Evolutionary conservation across 2,329 filamentous ascomycete genomes (phyloP).

Genomic region (Rhytidhysteron rufulum): DNA sequence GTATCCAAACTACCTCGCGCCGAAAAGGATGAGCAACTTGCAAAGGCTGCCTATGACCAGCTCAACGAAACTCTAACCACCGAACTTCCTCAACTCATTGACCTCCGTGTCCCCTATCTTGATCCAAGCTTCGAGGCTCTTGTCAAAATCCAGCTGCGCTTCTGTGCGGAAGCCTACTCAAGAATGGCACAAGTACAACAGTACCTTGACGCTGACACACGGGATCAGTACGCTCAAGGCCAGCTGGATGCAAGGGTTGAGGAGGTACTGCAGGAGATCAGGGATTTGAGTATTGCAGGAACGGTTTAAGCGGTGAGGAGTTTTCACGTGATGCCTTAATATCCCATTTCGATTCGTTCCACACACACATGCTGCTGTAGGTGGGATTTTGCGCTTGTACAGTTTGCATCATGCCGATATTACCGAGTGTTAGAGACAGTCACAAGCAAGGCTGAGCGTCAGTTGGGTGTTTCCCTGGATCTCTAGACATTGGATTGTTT

Average conservation of each 20-base stretch:
- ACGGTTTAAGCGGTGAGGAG: slow-evolving; percentile 46
- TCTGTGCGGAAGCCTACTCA: slow-evolving; percentile 96
- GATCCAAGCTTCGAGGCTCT: slow-evolving; percentile 96
- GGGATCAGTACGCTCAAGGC: slow-evolving; percentile 92
- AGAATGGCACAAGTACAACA: slow-evolving; percentile 99
- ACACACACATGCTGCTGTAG: too few relatives aligned
- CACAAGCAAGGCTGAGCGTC: too few relatives aligned
- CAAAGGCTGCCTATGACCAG: slow-evolving; percentile 89
- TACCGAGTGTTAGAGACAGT: too few relatives aligned
- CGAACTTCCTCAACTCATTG: slow-evolving; percentile 92
- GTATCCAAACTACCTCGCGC: slow-evolving; percentile 92
- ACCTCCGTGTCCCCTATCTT: slow-evolving; percentile 92
- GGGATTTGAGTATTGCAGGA: slow-evolving; percentile 87
- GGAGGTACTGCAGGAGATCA: slow-evolving; percentile 93
- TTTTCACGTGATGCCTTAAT: neutral
- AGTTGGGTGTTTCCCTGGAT: too few relatives aligned
- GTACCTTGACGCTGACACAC: slow-evolving; percentile 90
- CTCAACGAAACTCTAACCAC: slow-evolving; percentile 93
- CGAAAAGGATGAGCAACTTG: slow-evolving; percentile 95
- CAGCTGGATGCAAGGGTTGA: slow-evolving; percentile 89
- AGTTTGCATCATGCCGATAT: too few relatives aligned
- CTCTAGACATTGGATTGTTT: too few relatives aligned
- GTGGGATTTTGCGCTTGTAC: too few relatives aligned
- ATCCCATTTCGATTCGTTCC: too few relatives aligned
- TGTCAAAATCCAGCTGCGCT: slow-evolving; percentile 96